phyloP scores from a whole-genome alignment of 345 rosid species.

The Ceriops tagal region DNA sequence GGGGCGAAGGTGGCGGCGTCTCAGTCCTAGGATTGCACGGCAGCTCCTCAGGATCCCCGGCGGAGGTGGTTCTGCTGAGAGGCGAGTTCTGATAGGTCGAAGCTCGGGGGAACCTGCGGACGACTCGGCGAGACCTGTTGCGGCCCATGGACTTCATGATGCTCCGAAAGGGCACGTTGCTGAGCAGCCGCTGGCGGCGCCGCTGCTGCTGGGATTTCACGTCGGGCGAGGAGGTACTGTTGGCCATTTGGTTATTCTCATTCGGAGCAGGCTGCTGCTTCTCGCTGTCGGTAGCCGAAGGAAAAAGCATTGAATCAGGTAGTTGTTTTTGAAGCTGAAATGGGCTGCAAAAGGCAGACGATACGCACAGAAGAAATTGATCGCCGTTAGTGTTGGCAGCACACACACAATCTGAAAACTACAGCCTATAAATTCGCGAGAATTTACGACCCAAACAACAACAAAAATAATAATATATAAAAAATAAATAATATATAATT shows the following conservation, averaged over 20 bases:
- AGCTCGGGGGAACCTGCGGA: slow-evolving; percentile 32
- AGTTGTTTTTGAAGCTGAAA: too few species aligned
- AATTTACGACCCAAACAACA: neutral
- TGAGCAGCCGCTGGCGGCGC: slow-evolving; percentile 34
- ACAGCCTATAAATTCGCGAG: neutral
- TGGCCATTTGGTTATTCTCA: neutral
- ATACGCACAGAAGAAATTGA: too few species aligned
- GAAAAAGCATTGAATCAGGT: neutral
- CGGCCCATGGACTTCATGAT: slow-evolving; percentile 54
- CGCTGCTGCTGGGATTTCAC: slow-evolving; percentile 36
- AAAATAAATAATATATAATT: too few species aligned
- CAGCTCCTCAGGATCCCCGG: too few species aligned
- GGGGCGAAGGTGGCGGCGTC: too few species aligned
- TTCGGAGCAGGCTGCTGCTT: neutral
- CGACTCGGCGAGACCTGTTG: slow-evolving; percentile 22
- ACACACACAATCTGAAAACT: neutral
- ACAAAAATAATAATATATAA: too few species aligned
- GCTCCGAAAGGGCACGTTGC: slow-evolving; percentile 53
- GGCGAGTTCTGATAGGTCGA: slow-evolving; percentile 17
- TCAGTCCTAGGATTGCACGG: too few species aligned
- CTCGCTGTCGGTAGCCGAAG: neutral
- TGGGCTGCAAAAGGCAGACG: too few species aligned
- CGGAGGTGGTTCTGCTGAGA: neutral
- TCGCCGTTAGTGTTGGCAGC: too few species aligned
- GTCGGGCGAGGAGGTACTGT: slow-evolving; percentile 37